Evolutionary conservation across 306 rosid species (phyloP).

Genomic region (Cyclanthera cordifolia): DNA sequence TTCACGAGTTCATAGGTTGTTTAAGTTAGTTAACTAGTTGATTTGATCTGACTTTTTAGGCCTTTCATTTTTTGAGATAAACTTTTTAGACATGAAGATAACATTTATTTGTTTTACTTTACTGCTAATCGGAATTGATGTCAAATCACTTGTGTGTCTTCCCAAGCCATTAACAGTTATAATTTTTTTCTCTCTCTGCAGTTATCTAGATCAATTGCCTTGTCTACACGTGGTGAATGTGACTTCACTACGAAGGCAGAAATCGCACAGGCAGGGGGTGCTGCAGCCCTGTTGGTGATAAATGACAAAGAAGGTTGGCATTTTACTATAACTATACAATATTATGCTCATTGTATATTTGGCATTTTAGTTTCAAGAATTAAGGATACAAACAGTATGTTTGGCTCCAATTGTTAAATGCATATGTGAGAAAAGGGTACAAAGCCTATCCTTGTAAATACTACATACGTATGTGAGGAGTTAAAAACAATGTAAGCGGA

Average conservation of each 20-base stretch:
- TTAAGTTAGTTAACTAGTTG: background rate
- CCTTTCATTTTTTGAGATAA: constrained; percentile 4
- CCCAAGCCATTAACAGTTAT: too few relatives aligned
- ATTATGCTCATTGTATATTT: background rate
- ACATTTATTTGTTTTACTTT: background rate
- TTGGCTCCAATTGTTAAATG: too few relatives aligned
- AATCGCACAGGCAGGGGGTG: constrained; percentile 59
- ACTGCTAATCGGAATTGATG: background rate
- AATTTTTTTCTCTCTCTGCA: constrained; percentile 14
- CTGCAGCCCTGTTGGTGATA: constrained; percentile 50
- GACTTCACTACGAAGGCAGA: constrained; percentile 67
- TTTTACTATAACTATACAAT: constrained; percentile 12
- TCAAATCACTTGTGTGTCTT: background rate
- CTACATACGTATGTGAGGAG: too few relatives aligned
- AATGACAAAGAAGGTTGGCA: constrained; percentile 46
- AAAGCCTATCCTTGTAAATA: background rate
- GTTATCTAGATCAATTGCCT: constrained; percentile 60
- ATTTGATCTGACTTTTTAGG: background rate
- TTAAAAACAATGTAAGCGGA: too few relatives aligned
- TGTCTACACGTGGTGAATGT: constrained; percentile 67
- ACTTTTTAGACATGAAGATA: background rate
- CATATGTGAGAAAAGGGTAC: background rate
- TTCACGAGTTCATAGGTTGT: background rate
- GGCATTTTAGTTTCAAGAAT: background rate
- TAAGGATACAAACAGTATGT: background rate